A percentile compares a stretch with the other conserved stretches of the same genome.
These are phyloP conservation scores for Camellia japonica DNA, from an alignment of 148 eudicot species.

Conservation along the genomic window DNA sequence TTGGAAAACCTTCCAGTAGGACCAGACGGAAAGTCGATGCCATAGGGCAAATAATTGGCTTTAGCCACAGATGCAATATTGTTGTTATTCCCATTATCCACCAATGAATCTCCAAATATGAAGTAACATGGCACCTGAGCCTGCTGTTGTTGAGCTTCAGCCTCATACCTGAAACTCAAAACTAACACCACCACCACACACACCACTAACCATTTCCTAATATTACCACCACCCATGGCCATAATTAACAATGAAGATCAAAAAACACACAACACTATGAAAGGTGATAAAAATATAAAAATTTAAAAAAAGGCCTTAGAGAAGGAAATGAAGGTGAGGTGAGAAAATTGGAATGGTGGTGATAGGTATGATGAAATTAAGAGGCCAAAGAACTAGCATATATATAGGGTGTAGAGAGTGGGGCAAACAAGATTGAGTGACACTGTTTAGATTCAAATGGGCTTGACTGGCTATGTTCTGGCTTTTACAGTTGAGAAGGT, in stretches of 20 bases:
- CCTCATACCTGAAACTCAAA: not conserved
- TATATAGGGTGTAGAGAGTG: conserved; percentile 3
- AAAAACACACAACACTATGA: no score
- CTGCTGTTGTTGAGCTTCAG: conserved; percentile 44
- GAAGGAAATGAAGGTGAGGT: no score
- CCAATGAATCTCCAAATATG: conserved; percentile 48
- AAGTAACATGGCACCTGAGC: conserved; percentile 48
- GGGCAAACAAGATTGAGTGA: not conserved
- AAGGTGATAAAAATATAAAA: no score
- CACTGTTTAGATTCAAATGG: no score
- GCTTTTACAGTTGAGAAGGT: conserved; percentile 10
- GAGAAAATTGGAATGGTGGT: no score
- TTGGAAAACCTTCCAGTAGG: conserved; percentile 70
- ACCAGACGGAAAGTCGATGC: conserved; percentile 63
- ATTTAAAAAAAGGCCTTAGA: no score
- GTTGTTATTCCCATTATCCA: conserved; percentile 79
- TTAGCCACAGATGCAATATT: conserved; percentile 56
- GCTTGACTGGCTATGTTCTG: not conserved
- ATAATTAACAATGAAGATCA: not conserved
- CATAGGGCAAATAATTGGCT: conserved; percentile 74
- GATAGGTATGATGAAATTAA: conserved; percentile 5
- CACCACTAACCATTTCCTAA: conserved; percentile 18
- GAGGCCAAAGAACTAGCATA: not conserved
- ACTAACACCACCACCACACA: not conserved
- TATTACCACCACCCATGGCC: conserved; percentile 21